Evolutionary conservation across 208 protist genomes (phyloP).

Genomic region (Porcisia hertigi): DNA sequence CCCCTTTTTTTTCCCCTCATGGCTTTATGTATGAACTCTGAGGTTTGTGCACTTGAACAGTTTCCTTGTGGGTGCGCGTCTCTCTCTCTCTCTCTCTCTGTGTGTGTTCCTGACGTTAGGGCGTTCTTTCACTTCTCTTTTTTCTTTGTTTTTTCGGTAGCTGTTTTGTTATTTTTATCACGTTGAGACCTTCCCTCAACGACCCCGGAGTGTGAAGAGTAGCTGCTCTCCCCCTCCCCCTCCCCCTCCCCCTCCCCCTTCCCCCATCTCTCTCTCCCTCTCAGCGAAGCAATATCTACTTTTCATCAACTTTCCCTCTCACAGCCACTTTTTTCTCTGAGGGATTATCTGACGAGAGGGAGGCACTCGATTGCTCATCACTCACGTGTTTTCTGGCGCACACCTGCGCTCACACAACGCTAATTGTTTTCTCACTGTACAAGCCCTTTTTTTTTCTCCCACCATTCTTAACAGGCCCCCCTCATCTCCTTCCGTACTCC

Average conservation of each 20-base stretch:
- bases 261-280: background rate
- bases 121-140: background rate
- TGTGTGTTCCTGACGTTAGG: background rate
- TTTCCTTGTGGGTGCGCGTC: background rate
- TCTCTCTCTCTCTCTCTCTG: too few relatives aligned
- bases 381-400: background rate
- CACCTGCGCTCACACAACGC: too few relatives aligned
- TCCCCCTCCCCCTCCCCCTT: background rate
- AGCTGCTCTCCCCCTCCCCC: too few relatives aligned
- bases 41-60: background rate
- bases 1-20: background rate
- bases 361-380: background rate
- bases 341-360: background rate
- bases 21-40: slow-evolving; percentile 2
- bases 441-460: too few relatives aligned
- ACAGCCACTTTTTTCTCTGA: background rate
- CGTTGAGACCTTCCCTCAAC: background rate
- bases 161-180: background rate
- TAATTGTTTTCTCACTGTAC: too few relatives aligned
- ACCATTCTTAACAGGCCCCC: too few relatives aligned
- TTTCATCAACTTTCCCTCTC: background rate
- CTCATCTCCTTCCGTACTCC: background rate
- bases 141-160: background rate
- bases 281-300: background rate
- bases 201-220: too few relatives aligned